Evolutionary conservation across 176 grass and related monocot species (phyloP).

Genomic region (Carex scoparia): DNA sequence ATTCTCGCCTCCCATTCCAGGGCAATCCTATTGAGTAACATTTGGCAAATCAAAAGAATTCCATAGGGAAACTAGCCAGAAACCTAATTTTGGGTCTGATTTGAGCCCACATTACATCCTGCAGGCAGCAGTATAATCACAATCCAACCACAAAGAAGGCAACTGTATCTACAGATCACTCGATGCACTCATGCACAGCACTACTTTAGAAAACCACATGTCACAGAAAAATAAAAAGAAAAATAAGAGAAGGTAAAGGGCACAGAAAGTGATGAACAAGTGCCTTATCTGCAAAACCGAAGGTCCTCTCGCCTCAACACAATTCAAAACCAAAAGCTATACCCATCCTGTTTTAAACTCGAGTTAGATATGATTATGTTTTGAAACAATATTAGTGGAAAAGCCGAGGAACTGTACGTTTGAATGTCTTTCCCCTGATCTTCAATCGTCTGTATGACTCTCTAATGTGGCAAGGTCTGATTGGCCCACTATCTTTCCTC

Average conservation of each 20-base stretch:
- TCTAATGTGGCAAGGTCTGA: conserved; percentile 89
- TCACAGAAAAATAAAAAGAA: background rate
- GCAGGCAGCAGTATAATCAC: background rate
- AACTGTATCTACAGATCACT: background rate
- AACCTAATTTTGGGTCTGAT: background rate
- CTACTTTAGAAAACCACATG: background rate
- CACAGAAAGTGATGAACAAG: background rate
- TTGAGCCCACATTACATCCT: background rate
- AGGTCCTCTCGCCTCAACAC: background rate
- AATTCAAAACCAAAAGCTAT: background rate
- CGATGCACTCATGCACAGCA: background rate
- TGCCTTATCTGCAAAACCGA: background rate
- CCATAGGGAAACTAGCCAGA: background rate
- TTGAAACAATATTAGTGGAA: conserved; percentile 42
- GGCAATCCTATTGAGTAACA: background rate
- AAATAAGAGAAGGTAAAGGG: background rate
- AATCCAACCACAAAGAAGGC: background rate
- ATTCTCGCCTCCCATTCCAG: background rate
- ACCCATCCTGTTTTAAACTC: background rate
- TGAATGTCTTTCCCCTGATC: conserved; percentile 71
- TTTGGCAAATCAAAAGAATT: background rate
- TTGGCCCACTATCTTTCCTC: conserved; percentile 77
- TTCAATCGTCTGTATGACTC: conserved; percentile 88
- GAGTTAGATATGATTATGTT: background rate
- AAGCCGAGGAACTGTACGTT: conserved; percentile 60